Conservation (phyloP, 2,329 filamentous ascomycete genomes). For the Pseudogymnoascus sp. region DNA sequence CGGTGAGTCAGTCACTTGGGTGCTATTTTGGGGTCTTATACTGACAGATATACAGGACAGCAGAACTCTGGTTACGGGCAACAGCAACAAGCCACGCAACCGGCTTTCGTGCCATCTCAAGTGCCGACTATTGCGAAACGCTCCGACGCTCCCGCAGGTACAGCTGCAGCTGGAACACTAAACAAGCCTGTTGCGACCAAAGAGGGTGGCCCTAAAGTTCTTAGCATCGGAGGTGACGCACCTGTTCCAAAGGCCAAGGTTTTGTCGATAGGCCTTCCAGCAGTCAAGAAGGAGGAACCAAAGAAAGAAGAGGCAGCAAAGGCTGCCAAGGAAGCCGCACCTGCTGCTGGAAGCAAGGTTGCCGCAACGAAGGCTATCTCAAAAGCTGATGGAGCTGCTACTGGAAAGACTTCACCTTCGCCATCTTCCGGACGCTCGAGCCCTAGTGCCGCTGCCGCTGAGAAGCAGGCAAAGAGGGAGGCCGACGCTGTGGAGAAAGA, state of each 20-base stretch:
- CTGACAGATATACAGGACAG: constrained; percentile 30
- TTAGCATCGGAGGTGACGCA: constrained; percentile 52
- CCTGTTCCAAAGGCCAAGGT: constrained; percentile 52
- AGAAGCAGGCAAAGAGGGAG: constrained; percentile 51
- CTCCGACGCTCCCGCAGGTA: constrained; percentile 35
- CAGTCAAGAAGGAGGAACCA: constrained; percentile 44
- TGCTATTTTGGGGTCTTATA: constrained; percentile 10
- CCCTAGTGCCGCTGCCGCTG: constrained; percentile 54
- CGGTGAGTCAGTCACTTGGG: constrained; percentile 24
- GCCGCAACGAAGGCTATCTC: constrained; percentile 83
- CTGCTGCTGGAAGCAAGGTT: constrained; percentile 70
- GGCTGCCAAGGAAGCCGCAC: constrained; percentile 36
- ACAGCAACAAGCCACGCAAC: constrained; percentile 36
- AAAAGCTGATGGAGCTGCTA: constrained; percentile 59
- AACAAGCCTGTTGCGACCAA: constrained; percentile 46
- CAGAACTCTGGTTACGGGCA: constrained; percentile 48
- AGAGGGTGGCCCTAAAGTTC: constrained; percentile 53
- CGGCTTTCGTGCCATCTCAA: constrained; percentile 17
- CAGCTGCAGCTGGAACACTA: constrained; percentile 34
- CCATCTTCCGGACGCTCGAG: constrained; percentile 80
- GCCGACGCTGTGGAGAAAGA: constrained; percentile 74
- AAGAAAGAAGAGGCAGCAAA: constrained; percentile 35
- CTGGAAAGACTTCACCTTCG: constrained; percentile 70
- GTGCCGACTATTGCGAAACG: constrained; percentile 56
- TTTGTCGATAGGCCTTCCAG: constrained; percentile 60